phyloP scores from a whole-genome alignment of 1,284 basidiomycete species.

The Pyrrhoderma lamaoense region DNA sequence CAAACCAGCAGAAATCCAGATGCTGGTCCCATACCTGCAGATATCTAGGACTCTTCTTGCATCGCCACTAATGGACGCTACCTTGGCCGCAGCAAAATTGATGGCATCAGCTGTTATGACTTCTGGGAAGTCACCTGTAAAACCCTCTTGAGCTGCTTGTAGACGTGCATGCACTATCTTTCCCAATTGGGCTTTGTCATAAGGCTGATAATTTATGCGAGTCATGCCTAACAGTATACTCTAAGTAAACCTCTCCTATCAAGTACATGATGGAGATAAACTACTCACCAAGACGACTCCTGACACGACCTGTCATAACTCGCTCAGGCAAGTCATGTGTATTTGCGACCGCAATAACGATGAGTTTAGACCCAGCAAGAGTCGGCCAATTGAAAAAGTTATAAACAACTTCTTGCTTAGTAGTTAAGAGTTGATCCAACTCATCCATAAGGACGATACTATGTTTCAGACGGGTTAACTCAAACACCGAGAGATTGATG shows the following conservation, averaged over 20 bases:
- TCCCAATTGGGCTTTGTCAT: constrained; percentile 74
- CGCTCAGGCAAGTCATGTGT: constrained; percentile 98
- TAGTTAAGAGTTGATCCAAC: constrained; percentile 91
- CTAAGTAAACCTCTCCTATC: too few species aligned
- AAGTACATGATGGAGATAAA: too few species aligned
- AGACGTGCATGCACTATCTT: constrained; percentile 85
- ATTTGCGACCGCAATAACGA: constrained; percentile 97
- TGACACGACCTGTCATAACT: constrained; percentile 86
- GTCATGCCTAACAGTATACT: constrained; percentile 81
- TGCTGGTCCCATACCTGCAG: constrained; percentile 64
- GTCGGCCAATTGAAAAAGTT: constrained; percentile 99
- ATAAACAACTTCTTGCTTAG: constrained; percentile 97
- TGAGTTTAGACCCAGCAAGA: constrained; percentile 74
- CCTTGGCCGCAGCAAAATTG: constrained; percentile 85
- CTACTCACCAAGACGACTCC: constrained; percentile 77
- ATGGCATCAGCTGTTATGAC: constrained; percentile 77
- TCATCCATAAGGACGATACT: constrained; percentile 98
- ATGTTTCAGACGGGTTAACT: background rate
- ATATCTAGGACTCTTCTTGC: constrained; percentile 92
- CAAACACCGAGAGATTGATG: too few species aligned
- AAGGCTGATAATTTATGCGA: constrained; percentile 92
- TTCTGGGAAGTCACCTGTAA: constrained; percentile 34
- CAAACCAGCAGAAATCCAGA: background rate
- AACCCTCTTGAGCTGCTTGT: constrained; percentile 45
- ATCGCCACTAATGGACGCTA: constrained; percentile 91